Percentiles rank a stretch among this genome's conserved stretches.
phyloP scores from a whole-genome alignment of 1,284 basidiomycete species.

The Mixia osmundae region DNA sequence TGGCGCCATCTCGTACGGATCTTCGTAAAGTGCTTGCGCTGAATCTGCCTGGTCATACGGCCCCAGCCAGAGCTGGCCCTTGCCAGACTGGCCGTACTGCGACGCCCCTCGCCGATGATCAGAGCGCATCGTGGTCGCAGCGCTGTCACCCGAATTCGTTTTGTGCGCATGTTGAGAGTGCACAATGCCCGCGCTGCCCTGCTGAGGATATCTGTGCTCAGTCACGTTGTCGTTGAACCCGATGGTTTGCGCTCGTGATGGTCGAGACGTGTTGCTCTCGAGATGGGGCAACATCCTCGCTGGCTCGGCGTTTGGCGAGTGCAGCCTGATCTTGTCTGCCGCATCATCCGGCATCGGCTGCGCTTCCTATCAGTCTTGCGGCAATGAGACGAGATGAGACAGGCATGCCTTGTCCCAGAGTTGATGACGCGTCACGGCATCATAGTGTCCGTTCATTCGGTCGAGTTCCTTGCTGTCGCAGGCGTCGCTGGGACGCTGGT shows the following conservation, averaged over 20 bases:
- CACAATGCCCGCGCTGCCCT: no score
- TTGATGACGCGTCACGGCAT: slow-evolving; percentile 42
- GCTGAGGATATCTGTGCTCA: slow-evolving; percentile 40
- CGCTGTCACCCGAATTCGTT: no score
- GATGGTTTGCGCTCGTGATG: no score
- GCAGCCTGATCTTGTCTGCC: slow-evolving; percentile 13
- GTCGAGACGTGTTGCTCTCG: no score
- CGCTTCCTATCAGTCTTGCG: neutral
- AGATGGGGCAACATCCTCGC: slow-evolving; percentile 23
- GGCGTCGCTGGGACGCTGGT: slow-evolving; percentile 3
- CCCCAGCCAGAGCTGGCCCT: no score
- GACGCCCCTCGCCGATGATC: no score
- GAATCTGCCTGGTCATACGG: no score
- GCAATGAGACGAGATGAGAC: slow-evolving; percentile 8
- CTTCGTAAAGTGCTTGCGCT: no score
- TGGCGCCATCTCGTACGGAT: no score
- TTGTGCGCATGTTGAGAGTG: no score
- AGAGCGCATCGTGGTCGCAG: no score
- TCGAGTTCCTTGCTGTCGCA: slow-evolving; percentile 9
- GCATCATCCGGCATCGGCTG: slow-evolving; percentile 10
- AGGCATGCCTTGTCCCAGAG: slow-evolving; percentile 49
- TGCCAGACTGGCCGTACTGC: no score
- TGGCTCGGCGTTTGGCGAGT: slow-evolving; percentile 11
- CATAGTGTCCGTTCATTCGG: slow-evolving; percentile 6
- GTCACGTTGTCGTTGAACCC: slow-evolving; percentile 47